A percentile compares a stretch with the other conserved stretches of the same genome.
Evolutionary conservation across 2,329 filamentous ascomycete species (phyloP).

Genomic region (Claviceps fusiformis): DNA sequence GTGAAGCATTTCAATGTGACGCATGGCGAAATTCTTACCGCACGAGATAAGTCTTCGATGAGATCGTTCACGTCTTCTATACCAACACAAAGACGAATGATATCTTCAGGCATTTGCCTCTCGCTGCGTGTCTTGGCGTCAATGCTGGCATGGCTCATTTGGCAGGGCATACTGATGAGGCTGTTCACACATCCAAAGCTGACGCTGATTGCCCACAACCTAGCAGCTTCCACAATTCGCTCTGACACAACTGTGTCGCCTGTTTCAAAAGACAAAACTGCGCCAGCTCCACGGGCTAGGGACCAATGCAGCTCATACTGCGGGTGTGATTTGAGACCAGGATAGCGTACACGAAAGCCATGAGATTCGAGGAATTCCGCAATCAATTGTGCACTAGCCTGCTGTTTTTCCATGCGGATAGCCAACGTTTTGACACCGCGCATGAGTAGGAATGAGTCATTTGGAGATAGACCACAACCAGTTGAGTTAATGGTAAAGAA

Average conservation of each 20-base stretch:
- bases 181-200: conserved; percentile 98
- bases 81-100: conserved; percentile 88
- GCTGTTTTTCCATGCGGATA: conserved; percentile 98
- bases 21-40: conserved; percentile 45
- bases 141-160: conserved; percentile 98
- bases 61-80: conserved; percentile 89
- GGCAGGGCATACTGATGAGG: conserved; percentile 97
- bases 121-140: conserved; percentile 85
- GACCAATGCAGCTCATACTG: conserved; percentile 95
- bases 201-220: conserved; percentile 88
- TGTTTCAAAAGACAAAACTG: conserved; percentile 92
- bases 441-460: conserved; percentile 92
- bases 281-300: conserved; percentile 86
- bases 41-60: conserved; percentile 81
- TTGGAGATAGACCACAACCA: conserved; percentile 84
- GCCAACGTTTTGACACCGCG: conserved; percentile 92
- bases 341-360: conserved; percentile 91
- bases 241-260: conserved; percentile 73
- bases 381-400: conserved; percentile 79
- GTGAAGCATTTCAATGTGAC: background rate
- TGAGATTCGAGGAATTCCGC: conserved; percentile 82
- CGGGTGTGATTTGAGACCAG: conserved; percentile 84
- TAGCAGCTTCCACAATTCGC: conserved; percentile 84
- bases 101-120: conserved; percentile 87
- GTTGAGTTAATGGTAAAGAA: conserved; percentile 97